Evolutionary conservation across 345 rosid genomes (phyloP), one percentile per base, ranked within the genome.

Genomic region (Eutrema yunnanense): DNA sequence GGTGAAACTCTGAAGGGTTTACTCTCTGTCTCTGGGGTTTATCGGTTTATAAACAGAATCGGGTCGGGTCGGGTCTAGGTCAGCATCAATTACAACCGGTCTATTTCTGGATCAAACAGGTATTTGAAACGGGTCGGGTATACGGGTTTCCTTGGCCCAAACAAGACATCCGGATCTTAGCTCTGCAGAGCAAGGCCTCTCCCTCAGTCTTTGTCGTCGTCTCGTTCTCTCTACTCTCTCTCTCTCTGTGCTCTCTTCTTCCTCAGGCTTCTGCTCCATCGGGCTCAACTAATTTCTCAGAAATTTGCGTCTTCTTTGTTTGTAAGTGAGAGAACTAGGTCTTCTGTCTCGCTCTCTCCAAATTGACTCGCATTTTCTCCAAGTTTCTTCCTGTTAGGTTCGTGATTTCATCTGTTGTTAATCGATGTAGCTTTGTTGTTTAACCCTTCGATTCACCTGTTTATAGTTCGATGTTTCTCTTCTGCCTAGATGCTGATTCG

Each of bases 1-100:
- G 26, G 26, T 12, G 37, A 22, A 22, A 22, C 26, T 22, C 26
- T 41, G 9, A 13, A 5, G 79, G 79, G 79, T 76, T 76, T 75
- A 69, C 79, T 69, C 73, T 26, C 46, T 54, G 70, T 69, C 73
- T 26, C 46, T 54, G 70, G 52, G 79, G 74, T 75, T 69, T 69
- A 69, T 69, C 75, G 62, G 66, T 42, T 67, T 62, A 54, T 44
- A 44, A 14, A 34, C 14, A 10, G 53, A 30, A 11, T 53, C 73
- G 57, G 76, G 48, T 63, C 70, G 70, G 73, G 48, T 67, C 73
- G 48, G 73, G 46, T 43, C 37, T 14, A 9, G 16, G 9, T 55
- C 12, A 5, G 41, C 54, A 2, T 62, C 9, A 62, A 34, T 34
- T 46, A 19, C 56, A 59, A 8, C 16, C 48, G 63, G 44, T 3